phyloP scores from a whole-genome alignment of 2,329 filamentous ascomycete species.

The Rhynchosporium graminicola region DNA sequence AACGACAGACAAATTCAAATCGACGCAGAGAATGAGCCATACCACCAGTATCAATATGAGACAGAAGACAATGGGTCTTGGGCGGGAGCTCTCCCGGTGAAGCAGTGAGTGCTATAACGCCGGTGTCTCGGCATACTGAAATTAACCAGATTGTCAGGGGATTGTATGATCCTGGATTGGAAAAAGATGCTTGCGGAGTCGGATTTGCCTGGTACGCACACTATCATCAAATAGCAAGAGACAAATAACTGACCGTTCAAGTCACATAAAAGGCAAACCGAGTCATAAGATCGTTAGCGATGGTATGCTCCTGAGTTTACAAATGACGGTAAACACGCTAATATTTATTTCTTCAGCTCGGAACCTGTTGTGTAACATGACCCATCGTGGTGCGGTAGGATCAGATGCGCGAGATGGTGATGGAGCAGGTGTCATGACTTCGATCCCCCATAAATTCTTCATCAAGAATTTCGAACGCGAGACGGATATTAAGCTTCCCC shows the following conservation, averaged over 20 bases:
- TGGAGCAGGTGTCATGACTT: constrained; percentile 98
- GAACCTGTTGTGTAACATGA: constrained; percentile 99
- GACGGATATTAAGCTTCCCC: constrained; percentile 82
- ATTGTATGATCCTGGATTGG: constrained; percentile 91
- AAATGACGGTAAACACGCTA: constrained; percentile 32
- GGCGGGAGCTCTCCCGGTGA: constrained; percentile 93
- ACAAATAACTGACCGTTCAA: constrained; percentile 44
- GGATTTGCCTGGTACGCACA: constrained; percentile 88
- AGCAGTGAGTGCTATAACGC: constrained; percentile 63
- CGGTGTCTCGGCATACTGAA: neutral
- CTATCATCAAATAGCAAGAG: neutral
- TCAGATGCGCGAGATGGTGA: constrained; percentile 98
- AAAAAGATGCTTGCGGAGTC: constrained; percentile 99
- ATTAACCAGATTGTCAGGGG: constrained; percentile 51
- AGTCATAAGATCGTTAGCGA: constrained; percentile 99
- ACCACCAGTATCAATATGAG: constrained; percentile 81
- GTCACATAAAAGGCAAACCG: constrained; percentile 94
- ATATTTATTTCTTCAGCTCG: constrained; percentile 59
- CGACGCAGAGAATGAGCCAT: constrained; percentile 60
- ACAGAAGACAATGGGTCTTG: constrained; percentile 82
- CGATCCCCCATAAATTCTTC: constrained; percentile 97
- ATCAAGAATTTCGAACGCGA: constrained; percentile 96
- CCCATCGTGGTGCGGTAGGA: constrained; percentile 95
- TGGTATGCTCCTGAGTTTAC: constrained; percentile 57
- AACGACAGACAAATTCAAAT: constrained; percentile 66